Percentiles rank a stretch among this genome's conserved stretches.
These are phyloP conservation scores for Kitagawia praeruptora DNA, from an alignment of 129 eudicot species.

Conservation along the genomic window DNA sequence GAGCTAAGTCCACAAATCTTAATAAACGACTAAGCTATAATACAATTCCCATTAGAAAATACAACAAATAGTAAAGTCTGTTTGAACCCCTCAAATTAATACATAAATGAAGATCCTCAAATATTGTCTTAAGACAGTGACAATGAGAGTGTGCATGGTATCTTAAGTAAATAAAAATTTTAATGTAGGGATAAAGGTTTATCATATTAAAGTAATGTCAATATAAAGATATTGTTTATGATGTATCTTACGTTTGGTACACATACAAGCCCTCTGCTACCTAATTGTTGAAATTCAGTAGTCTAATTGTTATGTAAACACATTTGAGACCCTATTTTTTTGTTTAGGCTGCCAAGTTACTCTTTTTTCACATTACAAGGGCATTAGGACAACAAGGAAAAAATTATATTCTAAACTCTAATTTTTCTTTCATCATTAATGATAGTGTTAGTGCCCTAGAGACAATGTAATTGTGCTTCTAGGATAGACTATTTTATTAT, in stretches of 20 bases:
- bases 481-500: no score
- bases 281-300: not conserved
- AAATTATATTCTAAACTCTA: no score
- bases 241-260: not conserved
- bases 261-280: not conserved
- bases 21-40: not conserved
- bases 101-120: not conserved
- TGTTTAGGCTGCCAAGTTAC: not conserved
- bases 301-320: not conserved
- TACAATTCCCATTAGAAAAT: not conserved
- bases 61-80: not conserved
- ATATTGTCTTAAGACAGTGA: no score
- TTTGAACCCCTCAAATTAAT: no score
- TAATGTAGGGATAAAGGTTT: not conserved
- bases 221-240: no score
- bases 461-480: no score
- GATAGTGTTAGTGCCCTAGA: no score
- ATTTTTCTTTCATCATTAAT: no score
- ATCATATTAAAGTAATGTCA: no score
- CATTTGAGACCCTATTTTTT: not conserved
- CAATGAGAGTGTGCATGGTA: not conserved
- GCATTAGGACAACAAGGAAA: not conserved
- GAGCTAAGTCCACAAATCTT: not conserved
- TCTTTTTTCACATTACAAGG: not conserved
- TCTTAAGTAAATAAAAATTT: not conserved